Evolutionary conservation across 257 asterid species (phyloP), one percentile per base, ranked within the genome.

Genomic region (Salvia rosmarinus): DNA sequence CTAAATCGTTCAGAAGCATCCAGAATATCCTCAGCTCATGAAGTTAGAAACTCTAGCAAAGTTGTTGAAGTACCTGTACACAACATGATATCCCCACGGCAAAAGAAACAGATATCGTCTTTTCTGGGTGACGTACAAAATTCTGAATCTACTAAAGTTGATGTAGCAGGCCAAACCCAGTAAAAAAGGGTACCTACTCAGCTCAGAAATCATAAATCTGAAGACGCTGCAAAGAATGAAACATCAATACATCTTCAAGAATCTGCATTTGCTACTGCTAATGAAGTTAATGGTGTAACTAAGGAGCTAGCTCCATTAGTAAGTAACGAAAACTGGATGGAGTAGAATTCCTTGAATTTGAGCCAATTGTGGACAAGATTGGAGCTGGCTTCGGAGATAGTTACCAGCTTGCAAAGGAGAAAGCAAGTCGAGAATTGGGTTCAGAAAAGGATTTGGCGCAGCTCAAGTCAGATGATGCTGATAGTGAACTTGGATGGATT

Each of bases 401-500:
- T 75, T 95, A 88, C 80, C 57, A 17, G 71, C 77, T 79, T 69
- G 99, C 93, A 43, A 89, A 82, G 81, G 90, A 87, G 78, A 95
- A 82, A 70, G 81, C 88, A 40, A 77, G 80, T 44, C 75, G 68
- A 75, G 96, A 80, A 67, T 56, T 60, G 61, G 85, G 74, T 77
- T 63, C 81, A 25, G 80, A 75, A 70, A 46, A 64, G 30, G 89
- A 82, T 51, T 59, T 81, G 75, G 76, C 71, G 71, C 75, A 84
- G 63, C 94, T 83, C 14, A 76, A 85, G 78, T 63, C 86, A 35
- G 82, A 72, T 75, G 81, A 49, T 71, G 78, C 81, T 68, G 84
- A 74, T 58, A 71, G 65, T 67, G 99, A 91, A 83, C 88, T 91
- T 73, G 90, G 87, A 62, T 91, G 99, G 99, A 89, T 95, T 98